Percentiles rank a stretch among this genome's conserved stretches.
These are phyloP conservation scores for Fusarium sp. DNA, from an alignment of 2,329 filamentous ascomycete genomes.

Conservation along the genomic window DNA sequence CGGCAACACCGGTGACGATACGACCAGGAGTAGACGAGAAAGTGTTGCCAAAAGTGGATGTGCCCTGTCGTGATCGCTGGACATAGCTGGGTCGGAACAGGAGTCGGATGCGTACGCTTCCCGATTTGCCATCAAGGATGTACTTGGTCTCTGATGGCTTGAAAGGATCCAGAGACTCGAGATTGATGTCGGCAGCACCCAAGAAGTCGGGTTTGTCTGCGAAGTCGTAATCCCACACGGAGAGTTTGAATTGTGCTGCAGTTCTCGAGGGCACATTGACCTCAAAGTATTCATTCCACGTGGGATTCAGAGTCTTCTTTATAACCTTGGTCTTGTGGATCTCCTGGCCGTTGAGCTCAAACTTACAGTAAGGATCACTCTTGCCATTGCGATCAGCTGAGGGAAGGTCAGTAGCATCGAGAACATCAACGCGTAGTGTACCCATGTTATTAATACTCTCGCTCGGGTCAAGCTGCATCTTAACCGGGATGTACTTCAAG, in stretches of 20 bases:
- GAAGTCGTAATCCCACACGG: slow-evolving; percentile 96
- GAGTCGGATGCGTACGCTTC: slow-evolving; percentile 81
- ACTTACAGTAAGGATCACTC: slow-evolving; percentile 97
- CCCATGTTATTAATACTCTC: slow-evolving; percentile 99
- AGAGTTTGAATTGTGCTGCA: slow-evolving; percentile 82
- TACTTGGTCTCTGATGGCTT: slow-evolving; percentile 79
- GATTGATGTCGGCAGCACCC: slow-evolving; percentile 79
- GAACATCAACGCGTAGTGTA: slow-evolving; percentile 89
- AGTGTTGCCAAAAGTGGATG: slow-evolving; percentile 90
- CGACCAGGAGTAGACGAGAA: slow-evolving; percentile 86
- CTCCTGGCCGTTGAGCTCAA: slow-evolving; percentile 87
- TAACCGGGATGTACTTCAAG: slow-evolving; percentile 92
- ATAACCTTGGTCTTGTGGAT: slow-evolving; percentile 95
- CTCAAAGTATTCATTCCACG: slow-evolving; percentile 98
- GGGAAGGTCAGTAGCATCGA: slow-evolving; percentile 88
- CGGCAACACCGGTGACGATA: slow-evolving; percentile 82
- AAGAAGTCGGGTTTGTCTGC: slow-evolving; percentile 92
- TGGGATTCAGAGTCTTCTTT: slow-evolving; percentile 95
- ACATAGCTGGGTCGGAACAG: slow-evolving; percentile 95
- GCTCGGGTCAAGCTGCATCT: slow-evolving; percentile 92
- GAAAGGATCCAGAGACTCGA: slow-evolving; percentile 87
- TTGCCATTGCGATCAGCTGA: slow-evolving; percentile 95
- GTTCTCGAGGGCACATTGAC: slow-evolving; percentile 84
- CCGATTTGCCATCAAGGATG: slow-evolving; percentile 87
- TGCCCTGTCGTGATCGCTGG: slow-evolving; percentile 85